Base-by-base conservation (phyloP, 768 basidiomycete species). In the Phylloporus scabripes region DNA sequence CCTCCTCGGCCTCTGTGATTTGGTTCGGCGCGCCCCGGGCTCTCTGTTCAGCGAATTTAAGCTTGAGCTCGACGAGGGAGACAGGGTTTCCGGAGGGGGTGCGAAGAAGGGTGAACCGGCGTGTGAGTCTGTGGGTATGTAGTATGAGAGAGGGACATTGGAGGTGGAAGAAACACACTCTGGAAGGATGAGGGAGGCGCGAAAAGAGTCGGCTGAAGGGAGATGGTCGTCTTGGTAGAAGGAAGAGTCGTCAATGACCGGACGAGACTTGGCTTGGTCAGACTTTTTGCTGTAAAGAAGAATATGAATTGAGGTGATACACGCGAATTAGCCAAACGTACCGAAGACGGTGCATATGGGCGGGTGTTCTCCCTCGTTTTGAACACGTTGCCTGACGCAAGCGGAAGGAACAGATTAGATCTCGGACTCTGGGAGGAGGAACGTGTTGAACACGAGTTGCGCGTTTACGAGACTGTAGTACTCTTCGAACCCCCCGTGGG, bases 111-210 rank as follows among this genome's bases (percentile, higher is more conserved):
- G 87, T 86, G 69, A 92, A 92, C 21, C 87, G 83, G 45, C 85
- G 85, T 42, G 86, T 78, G 52, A 92, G 80, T 62, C 90, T 92
- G 65, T 57, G 57, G 43, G 64, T 33, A 55, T 32, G 38, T 1
- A 9, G 31, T 46, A 50, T 48, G 56, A 60, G 52, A 50, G 52
- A 29, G 38, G 18, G 31, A 1, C 24, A 46, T 45, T 51, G 15
- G 37, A 38, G 41, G 11, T 20, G 26, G 52, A 42, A 51, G 43
- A 53, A 36, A 74, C 86, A 72, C 69, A 92, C 90, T 85, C 87
- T 65, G 87, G 87, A 42, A 92, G 70, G 59, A 92, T 90, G 62
- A 85, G 77, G 51, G 88, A 90, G 26, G 90, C 89, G 60, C 90
- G 85, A 72, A 92, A 92, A 68, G 89, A 81, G 72, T 78, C 80